Conservation (phyloP, 768 basidiomycete species). For the Tulasnella sp. region DNA sequence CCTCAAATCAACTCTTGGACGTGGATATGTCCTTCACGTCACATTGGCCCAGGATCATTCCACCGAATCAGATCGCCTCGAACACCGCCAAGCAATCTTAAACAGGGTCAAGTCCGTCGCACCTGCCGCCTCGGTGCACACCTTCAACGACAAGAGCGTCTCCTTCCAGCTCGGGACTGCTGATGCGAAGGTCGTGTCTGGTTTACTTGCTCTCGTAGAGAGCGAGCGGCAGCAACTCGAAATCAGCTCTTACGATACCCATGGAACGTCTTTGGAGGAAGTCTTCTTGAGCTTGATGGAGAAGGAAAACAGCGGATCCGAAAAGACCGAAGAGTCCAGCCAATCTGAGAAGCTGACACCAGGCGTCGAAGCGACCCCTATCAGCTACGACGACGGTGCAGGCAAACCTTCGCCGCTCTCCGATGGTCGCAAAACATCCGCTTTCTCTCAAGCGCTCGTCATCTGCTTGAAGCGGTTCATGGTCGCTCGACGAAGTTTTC, state of each 20-base stretch:
- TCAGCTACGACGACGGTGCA: background rate
- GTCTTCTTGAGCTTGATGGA: conserved; percentile 67
- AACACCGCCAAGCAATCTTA: conserved; percentile 26
- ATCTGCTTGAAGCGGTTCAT: conserved; percentile 62
- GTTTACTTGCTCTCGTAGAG: conserved; percentile 46
- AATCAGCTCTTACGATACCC: conserved; percentile 49
- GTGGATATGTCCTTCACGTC: conserved; percentile 57
- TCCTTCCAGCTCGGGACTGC: conserved; percentile 51
- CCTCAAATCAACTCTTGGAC: conserved; percentile 59
- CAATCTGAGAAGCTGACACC: background rate
- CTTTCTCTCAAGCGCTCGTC: conserved; percentile 53
- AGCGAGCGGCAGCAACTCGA: conserved; percentile 19
- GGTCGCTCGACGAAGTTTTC: conserved; percentile 55
- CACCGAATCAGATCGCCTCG: background rate
- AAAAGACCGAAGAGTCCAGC: conserved; percentile 22
- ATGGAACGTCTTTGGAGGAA: conserved; percentile 69
- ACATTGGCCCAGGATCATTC: conserved; percentile 27
- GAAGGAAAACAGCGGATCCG: conserved; percentile 21
- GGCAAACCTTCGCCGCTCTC: background rate
- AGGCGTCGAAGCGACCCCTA: background rate
- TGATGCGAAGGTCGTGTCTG: conserved; percentile 42
- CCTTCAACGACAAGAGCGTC: conserved; percentile 33
- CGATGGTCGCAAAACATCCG: conserved; percentile 39
- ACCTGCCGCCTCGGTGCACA: conserved; percentile 34
- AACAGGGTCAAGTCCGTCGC: conserved; percentile 34